Evolutionary conservation across 2,329 filamentous ascomycete species (phyloP).

Genomic region (Exserohilum rostratum): DNA sequence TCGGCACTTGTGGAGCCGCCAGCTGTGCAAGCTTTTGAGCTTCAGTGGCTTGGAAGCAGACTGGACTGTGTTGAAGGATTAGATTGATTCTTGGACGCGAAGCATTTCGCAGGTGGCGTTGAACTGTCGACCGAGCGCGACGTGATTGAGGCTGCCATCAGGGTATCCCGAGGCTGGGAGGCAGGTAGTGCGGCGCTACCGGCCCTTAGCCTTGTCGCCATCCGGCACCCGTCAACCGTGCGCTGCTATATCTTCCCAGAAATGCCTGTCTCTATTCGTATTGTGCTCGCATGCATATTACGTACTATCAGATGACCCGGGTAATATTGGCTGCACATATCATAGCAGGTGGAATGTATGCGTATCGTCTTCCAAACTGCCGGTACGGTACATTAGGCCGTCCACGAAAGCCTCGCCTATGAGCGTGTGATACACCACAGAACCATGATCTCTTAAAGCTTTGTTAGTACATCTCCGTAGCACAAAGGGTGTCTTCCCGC

Average conservation of each 20-base stretch:
- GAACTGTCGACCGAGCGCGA: neutral
- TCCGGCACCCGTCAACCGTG: too few species aligned
- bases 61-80: neutral
- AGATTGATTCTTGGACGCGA: neutral
- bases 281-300: too few species aligned
- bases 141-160: neutral
- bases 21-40: slow-evolving; percentile 16
- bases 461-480: neutral
- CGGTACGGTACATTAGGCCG: slow-evolving; percentile 11
- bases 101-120: neutral
- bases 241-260: neutral
- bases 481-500: slow-evolving; percentile 9
- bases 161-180: slow-evolving; percentile 1
- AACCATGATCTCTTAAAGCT: neutral
- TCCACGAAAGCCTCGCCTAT: slow-evolving; percentile 17
- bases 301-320: too few species aligned
- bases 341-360: neutral
- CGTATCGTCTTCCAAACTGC: slow-evolving; percentile 1
- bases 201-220: too few species aligned
- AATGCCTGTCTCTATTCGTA: neutral
- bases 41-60: neutral
- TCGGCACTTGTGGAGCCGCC: slow-evolving; percentile 22
- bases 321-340: neutral
- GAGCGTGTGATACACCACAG: neutral
- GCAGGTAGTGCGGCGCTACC: neutral